Evolutionary conservation across 2,329 filamentous ascomycete species (phyloP).

Genomic region (Ophiostoma novo-ulmi): DNA sequence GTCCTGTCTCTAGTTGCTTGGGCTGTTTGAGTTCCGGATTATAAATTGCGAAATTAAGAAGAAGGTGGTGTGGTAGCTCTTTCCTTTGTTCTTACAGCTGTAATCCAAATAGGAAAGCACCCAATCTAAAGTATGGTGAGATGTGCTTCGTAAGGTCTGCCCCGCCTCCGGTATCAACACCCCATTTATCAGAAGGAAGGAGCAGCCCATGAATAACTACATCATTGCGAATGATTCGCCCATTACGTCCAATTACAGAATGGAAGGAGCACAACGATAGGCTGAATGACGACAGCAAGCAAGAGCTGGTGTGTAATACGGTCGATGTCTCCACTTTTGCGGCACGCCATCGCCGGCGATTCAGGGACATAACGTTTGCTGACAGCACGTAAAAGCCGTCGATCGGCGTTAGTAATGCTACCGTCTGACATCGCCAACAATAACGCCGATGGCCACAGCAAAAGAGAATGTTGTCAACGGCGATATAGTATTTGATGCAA

Average conservation of each 20-base stretch:
- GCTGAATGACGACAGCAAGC: neutral
- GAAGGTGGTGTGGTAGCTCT: neutral
- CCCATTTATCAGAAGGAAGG: neutral
- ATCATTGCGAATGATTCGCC: neutral
- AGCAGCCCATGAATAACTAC: neutral
- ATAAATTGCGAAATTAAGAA: neutral
- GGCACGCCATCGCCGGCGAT: neutral
- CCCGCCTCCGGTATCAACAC: neutral
- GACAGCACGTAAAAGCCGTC: constrained; percentile 2
- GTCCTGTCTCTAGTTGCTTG: neutral
- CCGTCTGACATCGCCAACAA: neutral
- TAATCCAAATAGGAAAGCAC: constrained; percentile 1
- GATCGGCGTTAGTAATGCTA: neutral
- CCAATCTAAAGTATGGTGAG: neutral
- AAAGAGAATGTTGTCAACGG: neutral
- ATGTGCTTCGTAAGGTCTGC: neutral
- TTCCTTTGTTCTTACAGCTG: neutral
- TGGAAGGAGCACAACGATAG: neutral
- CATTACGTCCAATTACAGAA: neutral
- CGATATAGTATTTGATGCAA: neutral
- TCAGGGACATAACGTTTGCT: neutral
- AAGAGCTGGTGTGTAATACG: neutral
- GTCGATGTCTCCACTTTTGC: neutral
- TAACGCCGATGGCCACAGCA: neutral
- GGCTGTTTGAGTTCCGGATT: neutral